phyloP scores from a whole-genome alignment of 179 eudicot genomes.

The Nepenthes alata region DNA sequence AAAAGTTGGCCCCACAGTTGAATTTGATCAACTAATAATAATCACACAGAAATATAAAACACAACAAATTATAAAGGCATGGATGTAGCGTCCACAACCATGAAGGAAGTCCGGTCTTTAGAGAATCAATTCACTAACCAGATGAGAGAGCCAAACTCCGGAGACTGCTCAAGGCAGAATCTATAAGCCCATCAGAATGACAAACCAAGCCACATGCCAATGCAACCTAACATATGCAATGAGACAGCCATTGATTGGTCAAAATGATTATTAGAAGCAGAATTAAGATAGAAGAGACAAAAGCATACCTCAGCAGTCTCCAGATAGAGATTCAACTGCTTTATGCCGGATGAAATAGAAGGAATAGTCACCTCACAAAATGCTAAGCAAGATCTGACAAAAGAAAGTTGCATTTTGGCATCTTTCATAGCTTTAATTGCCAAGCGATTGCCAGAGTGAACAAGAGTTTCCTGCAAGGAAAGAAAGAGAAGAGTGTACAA shows the following conservation, averaged over 20 bases:
- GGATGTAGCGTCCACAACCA: too few species aligned
- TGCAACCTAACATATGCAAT: constrained; percentile 35
- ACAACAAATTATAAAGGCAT: too few species aligned
- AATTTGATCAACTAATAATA: neutral
- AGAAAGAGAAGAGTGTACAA: too few species aligned
- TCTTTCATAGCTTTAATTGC: constrained; percentile 34
- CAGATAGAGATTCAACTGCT: constrained; percentile 51
- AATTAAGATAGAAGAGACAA: neutral
- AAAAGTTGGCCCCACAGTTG: too few species aligned
- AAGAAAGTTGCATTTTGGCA: constrained; percentile 24
- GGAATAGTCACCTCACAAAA: constrained; percentile 73
- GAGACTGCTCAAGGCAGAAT: constrained; percentile 44
- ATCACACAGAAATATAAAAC: neutral
- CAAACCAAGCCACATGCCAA: constrained; percentile 42
- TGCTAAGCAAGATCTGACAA: constrained; percentile 56
- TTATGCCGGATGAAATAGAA: constrained; percentile 30
- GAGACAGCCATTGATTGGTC: neutral
- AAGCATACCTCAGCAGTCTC: constrained; percentile 64
- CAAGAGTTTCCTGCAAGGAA: constrained; percentile 47
- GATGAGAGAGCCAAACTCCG: constrained; percentile 18
- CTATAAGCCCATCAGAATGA: constrained; percentile 59
- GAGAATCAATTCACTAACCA: constrained; percentile 28
- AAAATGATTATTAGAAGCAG: neutral
- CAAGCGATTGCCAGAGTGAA: constrained; percentile 48
- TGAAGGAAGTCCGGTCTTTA: too few species aligned